phyloP scores from a whole-genome alignment of 257 asterid genomes.

The Knoxia roxburghii region DNA sequence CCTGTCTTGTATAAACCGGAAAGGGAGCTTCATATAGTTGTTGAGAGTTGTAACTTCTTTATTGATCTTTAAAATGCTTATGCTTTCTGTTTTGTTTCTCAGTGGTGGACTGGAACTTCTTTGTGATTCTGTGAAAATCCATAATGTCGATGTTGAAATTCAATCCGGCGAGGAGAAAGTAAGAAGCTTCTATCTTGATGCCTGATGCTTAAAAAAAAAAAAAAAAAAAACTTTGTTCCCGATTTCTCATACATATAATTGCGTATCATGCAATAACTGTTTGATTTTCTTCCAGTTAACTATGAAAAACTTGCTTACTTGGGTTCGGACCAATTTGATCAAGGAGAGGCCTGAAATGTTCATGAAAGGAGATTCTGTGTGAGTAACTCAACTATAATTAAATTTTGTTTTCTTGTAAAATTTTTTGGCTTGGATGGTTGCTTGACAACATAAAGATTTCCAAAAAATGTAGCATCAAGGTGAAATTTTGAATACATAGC shows the following conservation, averaged over 20 bases:
- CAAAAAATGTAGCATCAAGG: neutral
- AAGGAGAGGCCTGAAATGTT: constrained; percentile 99
- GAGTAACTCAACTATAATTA: constrained; percentile 26
- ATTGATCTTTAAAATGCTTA: constrained; percentile 9
- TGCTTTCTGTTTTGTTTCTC: constrained; percentile 12
- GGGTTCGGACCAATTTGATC: constrained; percentile 85
- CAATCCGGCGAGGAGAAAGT: constrained; percentile 60
- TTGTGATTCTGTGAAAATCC: constrained; percentile 83
- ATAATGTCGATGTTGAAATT: constrained; percentile 56
- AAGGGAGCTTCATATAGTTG: neutral
- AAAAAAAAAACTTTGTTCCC: neutral
- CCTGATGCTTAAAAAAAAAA: neutral
- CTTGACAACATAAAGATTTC: neutral
- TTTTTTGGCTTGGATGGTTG: neutral
- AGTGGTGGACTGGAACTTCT: constrained; percentile 97
- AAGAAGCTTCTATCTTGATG: constrained; percentile 12
- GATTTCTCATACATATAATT: constrained; percentile 6
- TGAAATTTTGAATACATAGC: neutral
- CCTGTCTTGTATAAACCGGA: neutral
- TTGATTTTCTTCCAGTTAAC: constrained; percentile 46
- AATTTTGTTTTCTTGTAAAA: neutral
- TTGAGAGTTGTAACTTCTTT: neutral
- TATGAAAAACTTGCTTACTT: constrained; percentile 71
- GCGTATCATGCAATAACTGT: constrained; percentile 4
- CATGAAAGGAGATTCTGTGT: constrained; percentile 96